Percentiles rank a stretch among this genome's conserved stretches.
Conservation (phyloP, 495 filamentous ascomycete genomes). For the Lasiosphaeris hirsuta region DNA sequence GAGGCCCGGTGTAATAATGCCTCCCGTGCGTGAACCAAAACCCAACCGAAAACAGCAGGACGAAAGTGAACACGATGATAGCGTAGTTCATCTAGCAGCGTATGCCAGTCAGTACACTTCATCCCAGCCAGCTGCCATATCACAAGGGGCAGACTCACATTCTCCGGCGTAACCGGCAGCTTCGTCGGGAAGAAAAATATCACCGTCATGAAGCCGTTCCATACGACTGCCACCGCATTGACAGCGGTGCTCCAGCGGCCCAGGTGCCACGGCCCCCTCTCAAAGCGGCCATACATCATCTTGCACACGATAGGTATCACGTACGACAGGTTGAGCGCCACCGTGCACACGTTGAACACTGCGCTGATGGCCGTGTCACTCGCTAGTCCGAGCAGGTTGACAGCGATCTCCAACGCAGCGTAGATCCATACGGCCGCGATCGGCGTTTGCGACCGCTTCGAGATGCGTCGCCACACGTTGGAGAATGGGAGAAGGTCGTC, state of each 20-base stretch:
- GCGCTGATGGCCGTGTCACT: constrained; percentile 58
- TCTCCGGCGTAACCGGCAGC: constrained; percentile 48
- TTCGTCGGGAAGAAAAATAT: constrained; percentile 60
- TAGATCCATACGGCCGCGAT: constrained; percentile 61
- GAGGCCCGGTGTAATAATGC: constrained; percentile 52
- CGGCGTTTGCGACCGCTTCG: constrained; percentile 52
- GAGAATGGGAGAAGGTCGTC: constrained; percentile 57
- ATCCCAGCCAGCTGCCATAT: neutral
- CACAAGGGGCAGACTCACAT: constrained; percentile 21
- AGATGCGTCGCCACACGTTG: constrained; percentile 53
- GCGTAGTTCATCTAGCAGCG: constrained; percentile 41
- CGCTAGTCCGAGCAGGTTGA: constrained; percentile 62
- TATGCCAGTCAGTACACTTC: neutral
- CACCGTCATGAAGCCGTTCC: constrained; percentile 59
- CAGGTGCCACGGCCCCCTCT: constrained; percentile 60
- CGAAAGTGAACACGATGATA: constrained; percentile 45
- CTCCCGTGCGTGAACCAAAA: constrained; percentile 52
- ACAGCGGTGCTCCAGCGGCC: constrained; percentile 42
- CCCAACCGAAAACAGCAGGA: constrained; percentile 38
- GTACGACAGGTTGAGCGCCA: constrained; percentile 62
- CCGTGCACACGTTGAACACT: constrained; percentile 62
- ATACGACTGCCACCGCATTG: constrained; percentile 53
- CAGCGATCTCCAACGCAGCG: constrained; percentile 52
- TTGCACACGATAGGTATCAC: constrained; percentile 62
- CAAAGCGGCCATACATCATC: constrained; percentile 52